A percentile compares a stretch with the other conserved stretches of the same genome.
Conservation (phyloP, 2,329 filamentous ascomycete genomes). For the Aureobasidium zeae region DNA sequence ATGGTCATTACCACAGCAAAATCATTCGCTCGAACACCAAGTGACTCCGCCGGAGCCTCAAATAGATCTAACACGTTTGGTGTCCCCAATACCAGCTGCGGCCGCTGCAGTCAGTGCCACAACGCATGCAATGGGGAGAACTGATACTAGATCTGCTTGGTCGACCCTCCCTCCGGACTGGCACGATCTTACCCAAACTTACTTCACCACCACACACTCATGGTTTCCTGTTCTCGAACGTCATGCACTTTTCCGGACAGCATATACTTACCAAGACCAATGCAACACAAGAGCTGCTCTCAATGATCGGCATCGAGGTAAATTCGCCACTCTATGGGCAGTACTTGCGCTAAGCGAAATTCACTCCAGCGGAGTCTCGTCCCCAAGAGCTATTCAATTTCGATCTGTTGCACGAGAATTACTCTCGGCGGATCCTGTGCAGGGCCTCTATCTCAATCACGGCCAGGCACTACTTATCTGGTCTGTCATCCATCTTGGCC, state of each 20-base stretch:
- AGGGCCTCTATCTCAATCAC: neutral
- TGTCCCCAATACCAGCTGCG: neutral
- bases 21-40: conserved; percentile 38
- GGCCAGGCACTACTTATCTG: neutral
- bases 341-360: neutral
- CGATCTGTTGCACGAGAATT: neutral
- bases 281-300: neutral
- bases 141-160: neutral
- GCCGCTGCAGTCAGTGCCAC: neutral
- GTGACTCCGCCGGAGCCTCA: too few species aligned
- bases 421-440: neutral
- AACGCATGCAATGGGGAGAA: conserved; percentile 12
- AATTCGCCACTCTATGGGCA: neutral
- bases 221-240: conserved; percentile 69
- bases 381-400: neutral
- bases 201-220: conserved; percentile 65
- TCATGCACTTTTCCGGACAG: conserved; percentile 49
- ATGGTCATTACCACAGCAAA: conserved; percentile 50
- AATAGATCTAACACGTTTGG: neutral
- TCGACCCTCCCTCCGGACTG: conserved; percentile 42
- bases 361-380: neutral
- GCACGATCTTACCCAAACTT: conserved; percentile 58
- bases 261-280: conserved; percentile 42
- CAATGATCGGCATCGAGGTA: neutral
- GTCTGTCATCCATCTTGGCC: neutral